Base-by-base conservation (phyloP, 768 basidiomycete species). In the Cystobasidiopsis lactophilus region DNA sequence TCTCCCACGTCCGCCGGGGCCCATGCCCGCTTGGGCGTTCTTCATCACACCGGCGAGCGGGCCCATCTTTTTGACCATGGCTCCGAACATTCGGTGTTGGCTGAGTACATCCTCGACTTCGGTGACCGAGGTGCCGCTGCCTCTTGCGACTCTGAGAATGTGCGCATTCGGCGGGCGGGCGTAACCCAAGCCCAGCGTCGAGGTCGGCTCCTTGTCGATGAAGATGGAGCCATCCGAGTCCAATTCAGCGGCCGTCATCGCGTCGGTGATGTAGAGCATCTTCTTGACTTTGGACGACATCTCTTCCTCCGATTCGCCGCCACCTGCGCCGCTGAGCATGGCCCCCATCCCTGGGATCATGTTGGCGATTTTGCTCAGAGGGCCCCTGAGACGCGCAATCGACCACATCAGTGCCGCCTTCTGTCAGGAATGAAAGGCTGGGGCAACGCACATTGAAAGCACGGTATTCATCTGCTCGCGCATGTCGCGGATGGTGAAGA, bases 341-440 rank as follows among this genome's bases (percentile, higher is more conserved):
- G 85, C 85, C 13, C 85, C 82, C 57, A 98, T 75, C 26, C 93
- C 93, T 2, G 93, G 93, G 55, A 98, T 98, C 86, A 96, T 95
- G 16, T 83, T 85, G 27, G 93, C 88, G 62, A 98, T 89, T 69
- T 98, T 98, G 63, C 82, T 85, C 51, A 98, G 77, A 7, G 93
- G 89, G n/a, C 93, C 93, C 85, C 89, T 93, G 63, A 47, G 47
- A 50, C 35, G 57, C 40, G 33, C 37, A 51, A 19, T 24, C 38
- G 30, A 3, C 11, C 19, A 24, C 23, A 14, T 4, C 21, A 50
- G 35, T 3, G n/a, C n/a, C n/a, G n/a, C n/a, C n/a, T n/a, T n/a
- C n/a, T n/a, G n/a, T n/a, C n/a, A n/a, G n/a, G 38, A 56, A 21
- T 26, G 2, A n/a, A 46, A 40, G 40, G 58, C 21, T 43, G 31